phyloP scores from a whole-genome alignment of 225 moss, liverwort and hornwort genomes.

The Neckera pumila region DNA sequence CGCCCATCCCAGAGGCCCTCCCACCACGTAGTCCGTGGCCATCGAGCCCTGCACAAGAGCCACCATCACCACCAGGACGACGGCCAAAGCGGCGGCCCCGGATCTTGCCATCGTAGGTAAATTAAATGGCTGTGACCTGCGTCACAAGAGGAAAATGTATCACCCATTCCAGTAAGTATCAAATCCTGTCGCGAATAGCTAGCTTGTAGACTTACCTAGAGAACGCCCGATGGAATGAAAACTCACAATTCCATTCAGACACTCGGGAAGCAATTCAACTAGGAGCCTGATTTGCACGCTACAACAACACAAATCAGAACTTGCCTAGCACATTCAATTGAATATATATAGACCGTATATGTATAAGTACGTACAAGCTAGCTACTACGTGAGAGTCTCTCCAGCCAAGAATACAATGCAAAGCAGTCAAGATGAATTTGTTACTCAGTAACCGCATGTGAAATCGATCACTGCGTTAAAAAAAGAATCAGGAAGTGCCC shows the following conservation, averaged over 20 bases:
- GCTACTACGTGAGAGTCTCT: no score
- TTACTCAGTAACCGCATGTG: background rate
- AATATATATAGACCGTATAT: no score
- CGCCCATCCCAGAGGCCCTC: background rate
- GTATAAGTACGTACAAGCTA: background rate
- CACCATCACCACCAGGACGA: no score
- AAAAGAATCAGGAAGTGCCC: background rate
- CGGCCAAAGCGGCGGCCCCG: background rate
- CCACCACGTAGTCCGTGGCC: background rate
- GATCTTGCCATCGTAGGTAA: background rate
- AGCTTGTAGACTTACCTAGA: background rate
- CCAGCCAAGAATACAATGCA: no score
- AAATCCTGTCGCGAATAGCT: no score
- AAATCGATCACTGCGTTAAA: background rate
- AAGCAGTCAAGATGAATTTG: background rate
- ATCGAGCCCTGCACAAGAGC: background rate
- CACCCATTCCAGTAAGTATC: background rate
- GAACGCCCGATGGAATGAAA: background rate
- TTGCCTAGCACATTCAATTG: background rate
- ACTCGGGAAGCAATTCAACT: background rate
- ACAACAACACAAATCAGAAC: background rate
- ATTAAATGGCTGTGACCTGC: background rate
- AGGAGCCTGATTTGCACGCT: background rate
- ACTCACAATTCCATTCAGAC: background rate
- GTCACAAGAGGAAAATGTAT: background rate